phyloP scores from a whole-genome alignment of 2,329 filamentous ascomycete genomes.

The Claviceps fusiformis region DNA sequence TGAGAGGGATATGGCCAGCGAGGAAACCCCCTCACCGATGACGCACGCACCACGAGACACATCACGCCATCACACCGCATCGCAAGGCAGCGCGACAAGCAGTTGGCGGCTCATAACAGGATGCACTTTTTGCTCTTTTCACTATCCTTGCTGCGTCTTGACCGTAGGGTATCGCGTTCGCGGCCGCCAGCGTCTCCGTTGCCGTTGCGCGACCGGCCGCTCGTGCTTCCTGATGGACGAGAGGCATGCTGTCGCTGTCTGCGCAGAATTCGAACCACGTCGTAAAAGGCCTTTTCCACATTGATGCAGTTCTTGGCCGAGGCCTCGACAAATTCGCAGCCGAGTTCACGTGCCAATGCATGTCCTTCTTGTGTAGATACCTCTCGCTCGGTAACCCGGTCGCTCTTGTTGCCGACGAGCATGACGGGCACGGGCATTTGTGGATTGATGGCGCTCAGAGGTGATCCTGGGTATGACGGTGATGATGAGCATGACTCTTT shows the following conservation, averaged over 20 bases:
- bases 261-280: conserved; percentile 83
- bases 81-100: neutral
- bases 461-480: conserved; percentile 63
- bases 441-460: conserved; percentile 44
- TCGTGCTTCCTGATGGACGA: conserved; percentile 22
- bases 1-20: neutral
- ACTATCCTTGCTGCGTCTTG: conserved; percentile 21
- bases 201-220: conserved; percentile 24
- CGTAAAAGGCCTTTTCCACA: conserved; percentile 96
- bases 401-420: conserved; percentile 97
- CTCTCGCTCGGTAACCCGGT: conserved; percentile 87
- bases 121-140: conserved; percentile 25
- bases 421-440: conserved; percentile 78
- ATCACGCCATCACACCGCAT: neutral
- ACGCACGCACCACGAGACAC: neutral
- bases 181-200: conserved; percentile 22
- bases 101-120: conserved; percentile 24
- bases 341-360: conserved; percentile 77
- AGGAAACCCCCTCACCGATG: neutral
- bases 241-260: conserved; percentile 56
- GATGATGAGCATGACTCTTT: conserved; percentile 78
- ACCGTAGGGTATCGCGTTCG: conserved; percentile 17
- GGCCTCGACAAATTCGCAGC: conserved; percentile 93
- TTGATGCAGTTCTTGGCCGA: conserved; percentile 98
- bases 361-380: conserved; percentile 94